phyloP scores from a whole-genome alignment of 345 rosid species.

The Populus davidiana region DNA sequence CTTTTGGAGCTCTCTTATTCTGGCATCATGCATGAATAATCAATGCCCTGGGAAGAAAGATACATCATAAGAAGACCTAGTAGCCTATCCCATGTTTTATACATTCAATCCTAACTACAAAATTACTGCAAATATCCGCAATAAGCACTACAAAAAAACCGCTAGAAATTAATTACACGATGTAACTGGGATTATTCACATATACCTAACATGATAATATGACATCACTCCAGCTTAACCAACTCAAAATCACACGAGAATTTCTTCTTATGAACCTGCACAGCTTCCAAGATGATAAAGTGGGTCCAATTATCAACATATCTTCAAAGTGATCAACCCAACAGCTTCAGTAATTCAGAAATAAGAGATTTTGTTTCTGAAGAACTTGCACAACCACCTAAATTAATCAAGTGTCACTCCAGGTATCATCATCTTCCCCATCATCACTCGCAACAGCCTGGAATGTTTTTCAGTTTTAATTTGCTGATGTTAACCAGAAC shows the following conservation, averaged over 20 bases:
- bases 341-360: neutral
- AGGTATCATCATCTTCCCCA: slow-evolving; percentile 73
- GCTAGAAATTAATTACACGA: slow-evolving; percentile 36
- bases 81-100: slow-evolving; percentile 16
- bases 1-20: neutral
- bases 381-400: neutral
- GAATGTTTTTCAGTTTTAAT: slow-evolving; percentile 17
- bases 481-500: neutral
- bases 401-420: slow-evolving; percentile 58
- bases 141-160: neutral
- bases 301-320: neutral
- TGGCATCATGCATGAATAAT: slow-evolving; percentile 15
- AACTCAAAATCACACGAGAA: slow-evolving; percentile 6
- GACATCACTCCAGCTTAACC: slow-evolving; percentile 9
- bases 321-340: neutral
- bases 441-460: slow-evolving; percentile 84
- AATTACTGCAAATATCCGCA: slow-evolving; percentile 19
- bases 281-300: neutral
- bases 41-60: slow-evolving; percentile 19
- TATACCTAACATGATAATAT: slow-evolving; percentile 18
- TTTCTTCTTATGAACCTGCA: neutral
- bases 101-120: slow-evolving; percentile 11
- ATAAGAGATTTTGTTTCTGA: slow-evolving; percentile 6
- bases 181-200: slow-evolving; percentile 30
- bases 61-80: slow-evolving; percentile 16